phyloP scores from a whole-genome alignment of 1,284 basidiomycete species.

The Ceratobasidium sp. region DNA sequence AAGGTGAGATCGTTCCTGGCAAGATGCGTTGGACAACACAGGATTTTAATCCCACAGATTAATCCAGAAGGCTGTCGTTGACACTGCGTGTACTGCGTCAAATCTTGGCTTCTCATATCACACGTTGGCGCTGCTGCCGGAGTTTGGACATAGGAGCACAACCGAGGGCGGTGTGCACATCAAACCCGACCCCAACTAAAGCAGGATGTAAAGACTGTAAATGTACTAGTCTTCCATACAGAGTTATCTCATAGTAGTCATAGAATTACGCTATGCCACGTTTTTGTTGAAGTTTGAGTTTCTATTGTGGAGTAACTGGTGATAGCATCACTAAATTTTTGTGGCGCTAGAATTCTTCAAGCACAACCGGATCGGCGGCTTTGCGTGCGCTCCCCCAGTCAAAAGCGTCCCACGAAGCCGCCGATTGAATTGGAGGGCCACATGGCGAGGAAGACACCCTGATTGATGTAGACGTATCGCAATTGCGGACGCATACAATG shows the following conservation, averaged over 20 bases:
- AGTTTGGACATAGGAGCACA: background rate
- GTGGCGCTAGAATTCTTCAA: background rate
- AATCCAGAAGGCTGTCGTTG: background rate
- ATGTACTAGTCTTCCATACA: background rate
- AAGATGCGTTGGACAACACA: background rate
- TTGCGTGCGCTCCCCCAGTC: background rate
- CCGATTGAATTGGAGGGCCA: constrained; percentile 28
- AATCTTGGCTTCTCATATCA: background rate
- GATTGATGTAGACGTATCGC: constrained; percentile 17
- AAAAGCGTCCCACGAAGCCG: constrained; percentile 7
- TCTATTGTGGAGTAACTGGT: constrained; percentile 12
- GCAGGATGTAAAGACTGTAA: background rate
- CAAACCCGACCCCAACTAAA: background rate
- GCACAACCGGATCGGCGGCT: constrained; percentile 14
- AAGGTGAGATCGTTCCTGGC: background rate
- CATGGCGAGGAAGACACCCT: constrained; percentile 34
- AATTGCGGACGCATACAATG: constrained; percentile 24
- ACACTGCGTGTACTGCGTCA: background rate
- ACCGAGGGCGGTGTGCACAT: constrained; percentile 2
- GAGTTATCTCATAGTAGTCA: background rate
- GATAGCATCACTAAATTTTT: background rate
- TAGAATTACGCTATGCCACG: background rate
- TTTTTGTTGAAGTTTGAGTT: background rate
- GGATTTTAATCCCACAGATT: background rate
- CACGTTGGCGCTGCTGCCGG: constrained; percentile 8